Percentiles rank a stretch among this genome's conserved stretches.
Conservation (phyloP, 495 filamentous ascomycete species). For the Ascobolus immersus region DNA sequence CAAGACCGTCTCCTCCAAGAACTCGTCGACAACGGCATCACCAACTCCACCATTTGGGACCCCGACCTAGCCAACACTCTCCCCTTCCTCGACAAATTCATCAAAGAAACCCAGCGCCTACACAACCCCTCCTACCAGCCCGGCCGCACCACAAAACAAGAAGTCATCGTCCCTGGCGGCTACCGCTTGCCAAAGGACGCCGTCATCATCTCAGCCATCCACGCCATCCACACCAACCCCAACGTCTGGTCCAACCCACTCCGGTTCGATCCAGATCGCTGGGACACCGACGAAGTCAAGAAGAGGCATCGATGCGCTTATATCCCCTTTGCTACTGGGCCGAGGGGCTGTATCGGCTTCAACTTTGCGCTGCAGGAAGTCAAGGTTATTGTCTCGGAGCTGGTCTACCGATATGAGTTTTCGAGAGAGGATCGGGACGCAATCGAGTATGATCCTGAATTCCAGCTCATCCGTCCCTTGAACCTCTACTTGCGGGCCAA, state of each 20-base stretch:
- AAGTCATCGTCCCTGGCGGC: constrained; percentile 29
- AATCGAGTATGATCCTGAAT: constrained; percentile 32
- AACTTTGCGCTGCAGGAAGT: constrained; percentile 31
- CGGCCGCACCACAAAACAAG: constrained; percentile 24
- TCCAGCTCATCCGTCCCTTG: constrained; percentile 29
- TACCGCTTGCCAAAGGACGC: constrained; percentile 25
- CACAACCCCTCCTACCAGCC: constrained; percentile 33
- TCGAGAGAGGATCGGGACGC: constrained; percentile 18
- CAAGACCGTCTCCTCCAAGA: constrained; percentile 30
- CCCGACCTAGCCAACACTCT: constrained; percentile 21
- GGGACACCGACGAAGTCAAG: constrained; percentile 26
- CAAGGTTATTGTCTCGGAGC: constrained; percentile 25
- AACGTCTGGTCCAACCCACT: no score
- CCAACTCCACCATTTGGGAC: constrained; percentile 18
- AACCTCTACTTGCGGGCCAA: constrained; percentile 27
- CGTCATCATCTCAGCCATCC: constrained; percentile 25
- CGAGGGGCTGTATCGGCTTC: constrained; percentile 30
- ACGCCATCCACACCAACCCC: constrained; percentile 30
- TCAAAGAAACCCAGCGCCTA: constrained; percentile 31
- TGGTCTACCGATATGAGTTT: constrained; percentile 30
- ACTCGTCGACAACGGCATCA: constrained; percentile 24
- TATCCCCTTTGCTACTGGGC: constrained; percentile 27
- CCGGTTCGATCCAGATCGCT: constrained; percentile 29
- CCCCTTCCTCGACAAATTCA: constrained; percentile 26
- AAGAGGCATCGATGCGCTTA: constrained; percentile 22